Base-by-base conservation (phyloP, 192 early-diverging fungal species). In the Rhizophagus prolifer region DNA sequence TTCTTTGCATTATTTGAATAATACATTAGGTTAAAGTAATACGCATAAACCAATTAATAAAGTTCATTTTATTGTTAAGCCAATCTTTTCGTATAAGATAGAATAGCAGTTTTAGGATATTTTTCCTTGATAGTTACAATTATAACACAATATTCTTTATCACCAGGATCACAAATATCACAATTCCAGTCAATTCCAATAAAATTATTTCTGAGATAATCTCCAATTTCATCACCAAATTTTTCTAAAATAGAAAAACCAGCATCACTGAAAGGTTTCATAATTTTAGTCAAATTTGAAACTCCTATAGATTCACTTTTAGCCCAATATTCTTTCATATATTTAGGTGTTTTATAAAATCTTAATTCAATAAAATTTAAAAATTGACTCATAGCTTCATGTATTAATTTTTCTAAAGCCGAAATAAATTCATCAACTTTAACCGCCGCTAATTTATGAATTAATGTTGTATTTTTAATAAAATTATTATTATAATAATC, bases 391-490 rank as follows among this genome's bases (percentile, higher is more conserved):
- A 65, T 26, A 4, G 63, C 31, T 30, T 65, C 63, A 14, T 5
- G 25, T 30, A 34, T 34, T 65, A 34, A 30, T 25, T 26, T 14
- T 14, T 21, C 25, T 25, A 65, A 65, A 25, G 63, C 63, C 10
- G 63, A 65, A 26, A 65, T 65, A 65, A 65, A 65, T 65, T 65
- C 26, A 19, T 65, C 63, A 26, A 65, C 63, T 65, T 26, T 28
- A 4, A 4, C 31, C 28, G 63, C 25, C 1, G 26, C 63, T 14
- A 65, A 34, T 25, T 4, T 26, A 26, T 26, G 25, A 30, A 34
- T 34, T 26, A 65, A 34, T 19, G 31, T 34, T 4, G 50, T 19
- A 7, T 54, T 54, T 19, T 54, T 54, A 54, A 54, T 54, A 7
- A 21, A 54, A 21, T 54, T 54, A 21, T 54, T 54, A 19, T n/a